These are phyloP conservation scores for Komagataella populi DNA, from an alignment of 805 yeast genomes.

Conservation along the genomic window DNA sequence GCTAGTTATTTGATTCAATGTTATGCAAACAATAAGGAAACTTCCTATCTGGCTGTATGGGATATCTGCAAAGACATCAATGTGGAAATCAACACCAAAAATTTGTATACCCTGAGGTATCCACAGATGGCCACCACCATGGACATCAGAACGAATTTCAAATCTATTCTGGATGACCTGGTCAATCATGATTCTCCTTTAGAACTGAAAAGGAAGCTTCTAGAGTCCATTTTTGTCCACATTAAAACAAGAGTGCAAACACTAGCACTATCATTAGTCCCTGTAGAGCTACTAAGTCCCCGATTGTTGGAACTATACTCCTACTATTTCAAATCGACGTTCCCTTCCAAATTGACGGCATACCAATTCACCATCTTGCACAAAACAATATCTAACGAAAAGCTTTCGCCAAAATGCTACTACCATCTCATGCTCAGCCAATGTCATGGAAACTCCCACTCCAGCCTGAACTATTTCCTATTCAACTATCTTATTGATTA, in stretches of 20 bases:
- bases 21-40: background rate
- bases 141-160: background rate
- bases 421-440: slow-evolving; percentile 9
- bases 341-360: slow-evolving; percentile 3
- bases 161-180: background rate
- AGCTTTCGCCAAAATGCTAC: slow-evolving; percentile 7
- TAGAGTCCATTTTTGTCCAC: background rate
- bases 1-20: background rate
- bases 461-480: slow-evolving; percentile 10
- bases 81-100: background rate
- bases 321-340: background rate
- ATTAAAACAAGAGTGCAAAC: background rate
- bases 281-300: background rate
- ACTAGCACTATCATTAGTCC: background rate
- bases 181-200: background rate
- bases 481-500: slow-evolving; percentile 4
- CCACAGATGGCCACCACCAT: background rate
- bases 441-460: slow-evolving; percentile 12
- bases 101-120: background rate
- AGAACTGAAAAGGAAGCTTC: background rate
- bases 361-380: slow-evolving; percentile 8
- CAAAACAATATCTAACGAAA: slow-evolving; percentile 1
- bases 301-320: background rate
- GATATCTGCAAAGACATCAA: background rate
- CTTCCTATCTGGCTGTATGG: background rate